phyloP scores from a whole-genome alignment of 179 eudicot species.

The Spergularia azorica region DNA sequence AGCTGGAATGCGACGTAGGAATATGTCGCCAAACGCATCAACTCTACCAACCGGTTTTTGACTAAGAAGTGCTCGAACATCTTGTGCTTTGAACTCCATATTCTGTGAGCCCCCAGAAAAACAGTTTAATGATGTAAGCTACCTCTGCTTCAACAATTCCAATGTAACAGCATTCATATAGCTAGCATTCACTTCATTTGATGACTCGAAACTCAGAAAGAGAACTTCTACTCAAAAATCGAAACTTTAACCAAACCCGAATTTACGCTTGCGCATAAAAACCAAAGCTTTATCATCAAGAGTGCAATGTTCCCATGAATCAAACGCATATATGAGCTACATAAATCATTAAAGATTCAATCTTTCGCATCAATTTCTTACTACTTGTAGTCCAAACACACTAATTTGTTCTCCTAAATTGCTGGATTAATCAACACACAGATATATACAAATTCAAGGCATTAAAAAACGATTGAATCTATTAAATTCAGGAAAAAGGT shows the following conservation, averaged over 20 bases:
- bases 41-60: conserved; percentile 23
- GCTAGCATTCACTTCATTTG: not conserved
- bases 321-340: not conserved
- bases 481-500: not conserved
- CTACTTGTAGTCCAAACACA: not conserved
- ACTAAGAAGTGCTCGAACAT: conserved; percentile 22
- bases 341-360: not conserved
- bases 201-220: not conserved
- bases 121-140: not conserved
- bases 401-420: not conserved
- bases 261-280: not conserved
- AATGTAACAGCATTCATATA: not conserved
- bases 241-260: not conserved
- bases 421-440: not conserved
- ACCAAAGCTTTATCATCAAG: not conserved
- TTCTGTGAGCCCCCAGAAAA: not conserved
- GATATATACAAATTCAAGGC: not conserved
- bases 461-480: not conserved
- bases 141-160: not conserved
- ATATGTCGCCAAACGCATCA: conserved; percentile 31
- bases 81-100: conserved; percentile 32
- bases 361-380: not conserved
- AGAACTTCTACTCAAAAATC: not conserved
- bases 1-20: conserved; percentile 28
- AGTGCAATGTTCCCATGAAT: not conserved